Base-by-base conservation (phyloP, 2,329 filamentous ascomycete genomes). In the Huntiella bhutanensis region DNA sequence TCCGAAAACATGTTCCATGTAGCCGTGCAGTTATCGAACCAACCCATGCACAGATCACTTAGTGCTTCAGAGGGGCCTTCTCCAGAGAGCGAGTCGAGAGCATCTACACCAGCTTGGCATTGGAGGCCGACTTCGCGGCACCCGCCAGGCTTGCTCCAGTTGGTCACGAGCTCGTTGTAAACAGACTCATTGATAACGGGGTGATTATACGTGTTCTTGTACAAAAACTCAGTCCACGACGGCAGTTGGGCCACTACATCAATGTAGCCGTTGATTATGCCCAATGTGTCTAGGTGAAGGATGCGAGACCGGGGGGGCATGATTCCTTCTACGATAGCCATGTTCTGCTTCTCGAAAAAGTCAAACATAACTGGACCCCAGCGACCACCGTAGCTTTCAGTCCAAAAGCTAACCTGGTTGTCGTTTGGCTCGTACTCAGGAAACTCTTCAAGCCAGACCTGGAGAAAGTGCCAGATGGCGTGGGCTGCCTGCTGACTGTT, bases 221-320 rank as follows among this genome's bases (percentile, higher is more conserved):
- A 65, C 8, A 41, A 13, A 33, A 41, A 41, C 5, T 41, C 40
- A 10, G 15, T n/a, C 28, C 72, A 75, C 53, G 61, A 71, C 2
- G 71, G 69, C 3, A 64, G 63, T 59, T 84, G 77, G 1, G 75
- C 65, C 32, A 75, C 57, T 53, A 71, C 66, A 55, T 86, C 82
- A 33, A 85, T 63, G 52, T 77, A 73, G 11, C 79, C 80, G 56
- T 85, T 82, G 49, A 83, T 64, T 49, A 85, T 80, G 17, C 80
- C 79, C 0, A 85, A 59, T 0, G 78, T 73, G 11, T 63, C 64
- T 4, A 85, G 63, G 7, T 67, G 58, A 1, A 73, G 48, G 2
- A 64, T 58, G 3, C 74, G 70, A 47, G 12, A 41, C 32, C 40
- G 12, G 28, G 19, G n/a, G n/a, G 12, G 6, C 22, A 12, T 33